Evolutionary conservation across 2,329 filamentous ascomycete genomes (phyloP).

Genomic region (Ustulina deusta): DNA sequence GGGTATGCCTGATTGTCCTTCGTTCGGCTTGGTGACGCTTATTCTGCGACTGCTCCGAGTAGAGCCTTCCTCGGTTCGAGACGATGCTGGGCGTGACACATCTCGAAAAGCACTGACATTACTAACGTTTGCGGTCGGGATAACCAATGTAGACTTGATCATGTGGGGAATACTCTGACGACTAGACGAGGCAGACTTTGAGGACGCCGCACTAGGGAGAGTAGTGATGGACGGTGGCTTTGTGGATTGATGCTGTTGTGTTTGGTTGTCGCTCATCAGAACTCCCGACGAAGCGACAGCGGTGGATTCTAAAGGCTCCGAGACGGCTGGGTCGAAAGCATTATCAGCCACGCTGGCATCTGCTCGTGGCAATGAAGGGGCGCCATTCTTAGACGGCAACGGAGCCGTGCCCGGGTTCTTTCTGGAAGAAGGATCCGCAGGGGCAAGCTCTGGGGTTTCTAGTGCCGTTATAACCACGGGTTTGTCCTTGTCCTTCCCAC

Average conservation of each 20-base stretch:
- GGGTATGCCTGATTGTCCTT: slow-evolving; percentile 55
- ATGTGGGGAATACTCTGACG: slow-evolving; percentile 51
- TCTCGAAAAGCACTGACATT: slow-evolving; percentile 64
- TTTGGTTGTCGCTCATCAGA: slow-evolving; percentile 56
- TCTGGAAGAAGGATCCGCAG: slow-evolving; percentile 58
- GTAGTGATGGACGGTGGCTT: slow-evolving; percentile 63
- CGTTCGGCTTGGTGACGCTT: slow-evolving; percentile 58
- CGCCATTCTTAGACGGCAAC: slow-evolving; percentile 57
- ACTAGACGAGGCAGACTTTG: slow-evolving; percentile 57
- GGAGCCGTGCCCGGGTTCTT: slow-evolving; percentile 57
- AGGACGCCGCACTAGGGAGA: slow-evolving; percentile 52
- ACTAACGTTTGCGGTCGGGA: slow-evolving; percentile 63
- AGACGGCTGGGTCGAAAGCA: slow-evolving; percentile 52
- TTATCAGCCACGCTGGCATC: slow-evolving; percentile 54
- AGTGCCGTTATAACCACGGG: slow-evolving; percentile 23
- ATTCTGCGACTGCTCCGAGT: slow-evolving; percentile 54
- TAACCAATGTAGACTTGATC: slow-evolving; percentile 56
- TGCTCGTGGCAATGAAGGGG: slow-evolving; percentile 56
- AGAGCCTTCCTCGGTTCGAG: slow-evolving; percentile 59
- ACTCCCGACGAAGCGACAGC: slow-evolving; percentile 55
- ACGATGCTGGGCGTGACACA: slow-evolving; percentile 55
- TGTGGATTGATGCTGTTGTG: slow-evolving; percentile 57
- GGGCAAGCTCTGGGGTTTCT: slow-evolving; percentile 53
- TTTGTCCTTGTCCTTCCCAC: slow-evolving; percentile 59
- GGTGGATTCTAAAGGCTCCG: slow-evolving; percentile 51